phyloP scores from a whole-genome alignment of 768 basidiomycete genomes.

The Pleurotus salmoneostramineus region DNA sequence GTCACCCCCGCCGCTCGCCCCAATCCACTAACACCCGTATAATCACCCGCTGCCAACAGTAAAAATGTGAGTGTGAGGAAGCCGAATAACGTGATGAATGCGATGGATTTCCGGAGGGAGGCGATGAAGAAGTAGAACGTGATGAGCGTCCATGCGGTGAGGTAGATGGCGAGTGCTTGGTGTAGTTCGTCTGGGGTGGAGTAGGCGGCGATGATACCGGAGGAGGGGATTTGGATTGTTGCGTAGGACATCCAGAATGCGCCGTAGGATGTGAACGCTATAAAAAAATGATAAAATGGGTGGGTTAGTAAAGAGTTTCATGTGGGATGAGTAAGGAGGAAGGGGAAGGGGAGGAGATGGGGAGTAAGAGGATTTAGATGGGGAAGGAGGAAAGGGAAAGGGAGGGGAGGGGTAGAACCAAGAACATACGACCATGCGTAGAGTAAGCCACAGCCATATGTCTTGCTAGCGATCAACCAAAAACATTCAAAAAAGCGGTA shows the following conservation, averaged over 20 bases:
- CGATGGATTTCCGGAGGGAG: slow-evolving; percentile 33
- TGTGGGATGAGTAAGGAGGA: not conserved
- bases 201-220: slow-evolving; percentile 55
- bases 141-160: slow-evolving; percentile 64
- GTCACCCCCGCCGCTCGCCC: slow-evolving; percentile 40
- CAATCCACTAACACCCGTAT: slow-evolving; percentile 23
- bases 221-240: slow-evolving; percentile 61
- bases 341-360: not conserved
- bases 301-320: not conserved
- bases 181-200: slow-evolving; percentile 30
- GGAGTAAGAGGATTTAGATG: no score
- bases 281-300: not conserved
- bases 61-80: slow-evolving; percentile 37
- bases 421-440: no score
- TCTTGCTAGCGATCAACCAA: no score
- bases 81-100: slow-evolving; percentile 33
- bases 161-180: slow-evolving; percentile 64
- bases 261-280: slow-evolving; percentile 72
- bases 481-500: no score
- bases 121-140: slow-evolving; percentile 54
- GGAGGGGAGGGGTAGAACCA: no score
- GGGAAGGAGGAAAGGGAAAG: no score
- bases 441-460: no score
- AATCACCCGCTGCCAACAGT: slow-evolving; percentile 36
- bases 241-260: slow-evolving; percentile 81